Conservation (phyloP, 441 rosid genomes). For the Pelargonium fulgidum region DNA sequence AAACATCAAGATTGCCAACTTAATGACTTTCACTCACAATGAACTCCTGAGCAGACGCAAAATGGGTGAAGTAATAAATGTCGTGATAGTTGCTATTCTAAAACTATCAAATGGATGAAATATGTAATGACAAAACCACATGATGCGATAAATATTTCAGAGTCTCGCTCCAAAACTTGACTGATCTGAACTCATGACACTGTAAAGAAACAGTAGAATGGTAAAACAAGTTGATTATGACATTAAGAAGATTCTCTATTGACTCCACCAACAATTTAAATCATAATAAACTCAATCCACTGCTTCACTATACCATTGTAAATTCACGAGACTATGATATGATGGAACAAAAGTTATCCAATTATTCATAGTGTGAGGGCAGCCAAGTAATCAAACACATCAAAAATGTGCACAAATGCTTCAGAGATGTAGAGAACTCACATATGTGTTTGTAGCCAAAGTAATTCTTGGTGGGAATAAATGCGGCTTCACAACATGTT, state of each 20-base stretch:
- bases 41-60: not conserved
- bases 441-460: constrained; percentile 71
- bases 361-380: not conserved
- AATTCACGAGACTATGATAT: not conserved
- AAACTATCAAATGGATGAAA: not conserved
- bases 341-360: not conserved
- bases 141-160: not conserved
- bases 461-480: constrained; percentile 38
- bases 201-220: too few relatives aligned
- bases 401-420: not conserved
- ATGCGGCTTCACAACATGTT: constrained; percentile 55
- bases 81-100: not conserved
- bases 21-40: not conserved
- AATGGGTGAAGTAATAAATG: not conserved
- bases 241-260: too few relatives aligned
- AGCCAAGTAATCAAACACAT: not conserved
- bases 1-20: not conserved
- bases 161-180: not conserved
- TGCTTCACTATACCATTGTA: not conserved
- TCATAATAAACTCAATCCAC: not conserved
- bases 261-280: too few relatives aligned
- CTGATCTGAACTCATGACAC: not conserved
- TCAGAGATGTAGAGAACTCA: constrained; percentile 19
- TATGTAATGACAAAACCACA: not conserved
- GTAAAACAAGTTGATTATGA: too few relatives aligned